Percentiles rank a stretch among this genome's conserved stretches.
Evolutionary conservation across 2,329 filamentous ascomycete species (phyloP).

Genomic region (Cordyceps cateniannulata): DNA sequence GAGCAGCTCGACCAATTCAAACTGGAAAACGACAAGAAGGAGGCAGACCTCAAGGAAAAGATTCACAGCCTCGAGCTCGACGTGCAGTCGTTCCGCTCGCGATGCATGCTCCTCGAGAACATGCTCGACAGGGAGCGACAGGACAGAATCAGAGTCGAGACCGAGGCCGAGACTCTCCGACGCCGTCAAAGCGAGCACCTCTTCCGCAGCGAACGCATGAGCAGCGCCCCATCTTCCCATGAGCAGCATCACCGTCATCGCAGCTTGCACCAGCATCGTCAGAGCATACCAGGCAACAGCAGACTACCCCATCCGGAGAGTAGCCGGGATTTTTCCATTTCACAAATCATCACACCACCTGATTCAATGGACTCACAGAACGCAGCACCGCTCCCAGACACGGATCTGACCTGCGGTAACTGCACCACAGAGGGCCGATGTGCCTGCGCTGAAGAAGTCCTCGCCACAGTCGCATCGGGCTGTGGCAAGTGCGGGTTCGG

Average conservation of each 20-base stretch:
- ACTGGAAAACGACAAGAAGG: conserved; percentile 48
- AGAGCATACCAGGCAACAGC: conserved; percentile 21
- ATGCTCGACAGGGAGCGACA: conserved; percentile 54
- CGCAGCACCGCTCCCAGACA: conserved; percentile 25
- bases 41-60: conserved; percentile 51
- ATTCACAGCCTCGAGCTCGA: conserved; percentile 56
- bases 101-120: conserved; percentile 56
- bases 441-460: conserved; percentile 52
- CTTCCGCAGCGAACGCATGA: conserved; percentile 22
- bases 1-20: conserved; percentile 58
- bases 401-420: conserved; percentile 43
- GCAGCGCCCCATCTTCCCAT: conserved; percentile 2
- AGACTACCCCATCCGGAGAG: conserved; percentile 23
- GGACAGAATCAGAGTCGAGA: conserved; percentile 38
- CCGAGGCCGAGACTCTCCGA: conserved; percentile 31
- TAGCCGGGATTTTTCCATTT: conserved; percentile 45
- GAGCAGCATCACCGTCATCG: conserved; percentile 20
- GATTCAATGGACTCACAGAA: conserved; percentile 31
- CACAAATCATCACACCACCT: conserved; percentile 51
- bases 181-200: conserved; percentile 24
- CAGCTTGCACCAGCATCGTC: conserved; percentile 21
- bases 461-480: conserved; percentile 47
- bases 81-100: conserved; percentile 56
- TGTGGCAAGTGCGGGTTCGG: conserved; percentile 62
- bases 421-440: conserved; percentile 49